phyloP scores from a whole-genome alignment of 2,329 filamentous ascomycete species.

The Microdochium paspali region DNA sequence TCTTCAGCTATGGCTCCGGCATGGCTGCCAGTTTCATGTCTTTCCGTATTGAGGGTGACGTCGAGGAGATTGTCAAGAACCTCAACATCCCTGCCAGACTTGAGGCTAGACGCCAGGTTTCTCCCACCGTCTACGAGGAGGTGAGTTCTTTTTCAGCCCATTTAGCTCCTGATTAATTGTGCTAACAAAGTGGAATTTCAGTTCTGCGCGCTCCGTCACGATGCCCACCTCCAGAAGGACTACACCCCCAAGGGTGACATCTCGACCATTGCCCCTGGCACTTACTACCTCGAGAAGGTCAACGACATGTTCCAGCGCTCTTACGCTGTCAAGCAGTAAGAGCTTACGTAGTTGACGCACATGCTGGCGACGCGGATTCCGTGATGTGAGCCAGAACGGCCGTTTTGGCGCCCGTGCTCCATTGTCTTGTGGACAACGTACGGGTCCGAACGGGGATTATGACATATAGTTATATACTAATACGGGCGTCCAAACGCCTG shows the following conservation, averaged over 20 bases:
- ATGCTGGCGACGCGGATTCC: not conserved
- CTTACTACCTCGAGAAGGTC: slow-evolving; percentile 72
- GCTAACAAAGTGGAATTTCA: slow-evolving; percentile 22
- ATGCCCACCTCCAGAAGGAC: slow-evolving; percentile 75
- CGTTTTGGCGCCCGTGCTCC: not conserved
- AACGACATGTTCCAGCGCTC: slow-evolving; percentile 81
- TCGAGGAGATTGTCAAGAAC: slow-evolving; percentile 56
- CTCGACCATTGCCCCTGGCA: slow-evolving; percentile 55
- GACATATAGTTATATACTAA: not conserved
- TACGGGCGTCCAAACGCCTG: not conserved
- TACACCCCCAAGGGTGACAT: slow-evolving; percentile 61
- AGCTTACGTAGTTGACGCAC: not conserved
- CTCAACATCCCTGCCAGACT: slow-evolving; percentile 64
- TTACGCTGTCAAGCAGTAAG: slow-evolving; percentile 66
- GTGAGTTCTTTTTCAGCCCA: slow-evolving; percentile 35
- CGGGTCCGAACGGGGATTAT: not conserved
- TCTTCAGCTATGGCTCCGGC: slow-evolving; percentile 75
- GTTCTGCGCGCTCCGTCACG: slow-evolving; percentile 74
- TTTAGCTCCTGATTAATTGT: not conserved
- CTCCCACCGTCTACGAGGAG: slow-evolving; percentile 64
- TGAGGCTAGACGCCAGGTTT: slow-evolving; percentile 52
- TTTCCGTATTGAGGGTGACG: slow-evolving; percentile 63
- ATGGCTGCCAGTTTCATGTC: slow-evolving; percentile 64
- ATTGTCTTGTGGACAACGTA: not conserved
- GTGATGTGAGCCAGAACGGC: not conserved